phyloP scores from a whole-genome alignment of 768 basidiomycete species.

The Mycena kentingensis region DNA sequence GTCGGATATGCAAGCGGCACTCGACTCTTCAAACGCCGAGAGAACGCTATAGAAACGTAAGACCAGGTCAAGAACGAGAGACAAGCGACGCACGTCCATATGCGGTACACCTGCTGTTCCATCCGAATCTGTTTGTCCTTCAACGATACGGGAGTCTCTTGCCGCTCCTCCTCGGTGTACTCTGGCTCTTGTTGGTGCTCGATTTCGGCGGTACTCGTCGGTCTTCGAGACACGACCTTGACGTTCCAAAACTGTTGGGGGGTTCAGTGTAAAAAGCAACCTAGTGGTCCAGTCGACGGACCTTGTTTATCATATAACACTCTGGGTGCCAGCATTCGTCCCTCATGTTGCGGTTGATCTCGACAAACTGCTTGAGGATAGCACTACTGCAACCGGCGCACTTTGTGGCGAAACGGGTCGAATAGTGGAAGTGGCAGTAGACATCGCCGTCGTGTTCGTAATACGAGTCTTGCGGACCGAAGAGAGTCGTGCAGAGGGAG shows the following conservation, averaged over 20 bases:
- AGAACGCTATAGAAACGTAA: slow-evolving; percentile 61
- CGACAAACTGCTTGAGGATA: slow-evolving; percentile 98
- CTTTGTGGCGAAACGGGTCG: slow-evolving; percentile 96
- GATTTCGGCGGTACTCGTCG: slow-evolving; percentile 57
- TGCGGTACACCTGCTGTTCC: slow-evolving; percentile 97
- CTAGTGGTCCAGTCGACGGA: slow-evolving; percentile 35
- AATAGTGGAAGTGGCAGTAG: slow-evolving; percentile 99
- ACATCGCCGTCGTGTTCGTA: slow-evolving; percentile 99
- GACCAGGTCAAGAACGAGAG: slow-evolving; percentile 11
- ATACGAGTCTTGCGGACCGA: slow-evolving; percentile 98
- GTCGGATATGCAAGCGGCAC: slow-evolving; percentile 97
- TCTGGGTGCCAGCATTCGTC: slow-evolving; percentile 99
- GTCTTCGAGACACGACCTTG: slow-evolving; percentile 79
- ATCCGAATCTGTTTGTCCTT: slow-evolving; percentile 90
- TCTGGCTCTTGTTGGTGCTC: slow-evolving; percentile 54
- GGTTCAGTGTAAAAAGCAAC: slow-evolving; percentile 1
- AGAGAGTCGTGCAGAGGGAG: slow-evolving; percentile 92
- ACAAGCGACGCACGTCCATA: slow-evolving; percentile 83
- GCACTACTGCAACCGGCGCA: slow-evolving; percentile 97
- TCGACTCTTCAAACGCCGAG: slow-evolving; percentile 98
- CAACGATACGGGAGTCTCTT: slow-evolving; percentile 75
- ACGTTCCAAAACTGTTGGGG: slow-evolving; percentile 93
- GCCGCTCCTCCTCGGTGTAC: slow-evolving; percentile 76
- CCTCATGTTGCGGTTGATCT: slow-evolving; percentile 96
- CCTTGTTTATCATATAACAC: slow-evolving; percentile 99